These are phyloP conservation scores for Polyporus arcularius DNA, from an alignment of 768 basidiomycete genomes.

Conservation along the genomic window DNA sequence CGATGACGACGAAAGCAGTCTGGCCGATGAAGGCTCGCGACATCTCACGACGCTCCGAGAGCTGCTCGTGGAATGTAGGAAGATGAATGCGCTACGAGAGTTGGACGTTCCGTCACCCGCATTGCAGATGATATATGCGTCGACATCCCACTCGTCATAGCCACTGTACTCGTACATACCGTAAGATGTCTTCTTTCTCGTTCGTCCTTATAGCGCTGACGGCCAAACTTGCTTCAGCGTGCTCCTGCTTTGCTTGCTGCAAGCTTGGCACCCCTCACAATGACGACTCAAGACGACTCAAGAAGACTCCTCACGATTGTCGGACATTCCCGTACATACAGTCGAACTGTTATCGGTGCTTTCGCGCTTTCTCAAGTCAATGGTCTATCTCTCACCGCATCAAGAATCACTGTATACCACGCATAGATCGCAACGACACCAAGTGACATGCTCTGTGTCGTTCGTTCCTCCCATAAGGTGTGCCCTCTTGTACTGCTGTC, in stretches of 20 bases:
- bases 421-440: no score
- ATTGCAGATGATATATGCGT: slow-evolving; percentile 17
- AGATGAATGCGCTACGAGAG: slow-evolving; percentile 34
- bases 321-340: not conserved
- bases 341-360: slow-evolving; percentile 9
- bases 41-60: slow-evolving; percentile 49
- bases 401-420: no score
- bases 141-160: slow-evolving; percentile 11
- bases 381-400: no score
- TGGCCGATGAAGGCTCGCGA: slow-evolving; percentile 29
- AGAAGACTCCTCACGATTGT: slow-evolving; percentile 2
- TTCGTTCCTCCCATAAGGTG: no score
- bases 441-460: no score
- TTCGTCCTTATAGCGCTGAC: not conserved
- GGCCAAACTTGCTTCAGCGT: not conserved
- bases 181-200: not conserved
- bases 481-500: no score
- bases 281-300: slow-evolving; percentile 4
- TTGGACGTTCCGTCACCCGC: slow-evolving; percentile 13
- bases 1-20: slow-evolving; percentile 28
- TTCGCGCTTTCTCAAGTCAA: slow-evolving; percentile 7
- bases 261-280: not conserved
- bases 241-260: not conserved
- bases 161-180: not conserved
- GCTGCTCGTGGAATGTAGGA: slow-evolving; percentile 57